phyloP scores from a whole-genome alignment of 176 grass and related monocot genomes.

The Musa schizocarpa region DNA sequence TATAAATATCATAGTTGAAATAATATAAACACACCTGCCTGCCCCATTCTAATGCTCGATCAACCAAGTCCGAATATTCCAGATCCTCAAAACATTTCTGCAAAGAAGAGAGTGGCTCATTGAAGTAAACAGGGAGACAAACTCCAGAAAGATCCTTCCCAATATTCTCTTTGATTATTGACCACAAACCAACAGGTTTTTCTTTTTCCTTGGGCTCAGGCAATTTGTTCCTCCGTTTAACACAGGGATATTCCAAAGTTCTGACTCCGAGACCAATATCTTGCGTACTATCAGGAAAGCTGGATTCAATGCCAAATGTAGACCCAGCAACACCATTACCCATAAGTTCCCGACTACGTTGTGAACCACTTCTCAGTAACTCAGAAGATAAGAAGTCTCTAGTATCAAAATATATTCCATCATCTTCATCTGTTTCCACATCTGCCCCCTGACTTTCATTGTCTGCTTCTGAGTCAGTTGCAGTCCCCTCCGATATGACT shows the following conservation, averaged over 20 bases:
- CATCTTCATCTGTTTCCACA: slow-evolving; percentile 77
- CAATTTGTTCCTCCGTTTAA: slow-evolving; percentile 65
- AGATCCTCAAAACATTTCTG: slow-evolving; percentile 99
- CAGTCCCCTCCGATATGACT: slow-evolving; percentile 79
- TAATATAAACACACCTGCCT: slow-evolving; percentile 52
- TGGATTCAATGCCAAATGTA: slow-evolving; percentile 30
- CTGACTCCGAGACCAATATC: slow-evolving; percentile 24
- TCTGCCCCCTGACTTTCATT: slow-evolving; percentile 75
- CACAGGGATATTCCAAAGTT: slow-evolving; percentile 45
- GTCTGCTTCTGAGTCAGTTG: slow-evolving; percentile 78
- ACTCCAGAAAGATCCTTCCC: slow-evolving; percentile 95
- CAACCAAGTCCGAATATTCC: slow-evolving; percentile 89
- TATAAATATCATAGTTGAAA: too few species aligned
- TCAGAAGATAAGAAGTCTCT: slow-evolving; percentile 69
- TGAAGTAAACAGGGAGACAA: slow-evolving; percentile 97
- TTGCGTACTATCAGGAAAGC: background rate
- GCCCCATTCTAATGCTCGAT: slow-evolving; percentile 65
- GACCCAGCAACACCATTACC: slow-evolving; percentile 36
- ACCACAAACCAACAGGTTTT: slow-evolving; percentile 88
- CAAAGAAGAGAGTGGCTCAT: slow-evolving; percentile 83
- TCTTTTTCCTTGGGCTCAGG: slow-evolving; percentile 93
- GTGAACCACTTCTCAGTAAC: slow-evolving; percentile 69
- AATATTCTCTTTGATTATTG: slow-evolving; percentile 99
- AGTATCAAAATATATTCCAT: slow-evolving; percentile 77
- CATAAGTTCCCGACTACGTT: slow-evolving; percentile 49